Percentiles rank a stretch among this genome's conserved stretches.
Conservation (phyloP, 345 rosid genomes). For the Acer yangbiense region DNA sequence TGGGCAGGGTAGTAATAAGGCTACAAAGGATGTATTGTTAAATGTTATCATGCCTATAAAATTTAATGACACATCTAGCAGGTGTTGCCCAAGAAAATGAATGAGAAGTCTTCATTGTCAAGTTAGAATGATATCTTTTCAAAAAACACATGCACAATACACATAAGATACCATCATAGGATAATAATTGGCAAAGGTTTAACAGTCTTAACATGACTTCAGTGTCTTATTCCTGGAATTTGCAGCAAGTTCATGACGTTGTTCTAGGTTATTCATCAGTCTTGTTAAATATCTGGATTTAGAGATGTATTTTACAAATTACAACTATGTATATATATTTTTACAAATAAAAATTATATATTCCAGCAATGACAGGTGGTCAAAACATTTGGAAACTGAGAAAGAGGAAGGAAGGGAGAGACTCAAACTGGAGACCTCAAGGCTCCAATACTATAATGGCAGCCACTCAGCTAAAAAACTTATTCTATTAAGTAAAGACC, state of each 20-base stretch:
- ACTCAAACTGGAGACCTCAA: neutral
- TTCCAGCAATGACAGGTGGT: neutral
- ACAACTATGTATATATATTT: neutral
- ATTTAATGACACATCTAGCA: neutral
- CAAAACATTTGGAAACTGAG: no score
- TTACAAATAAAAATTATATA: neutral
- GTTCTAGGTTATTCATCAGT: neutral
- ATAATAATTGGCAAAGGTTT: neutral
- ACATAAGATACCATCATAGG: neutral
- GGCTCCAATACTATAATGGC: neutral
- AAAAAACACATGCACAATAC: neutral
- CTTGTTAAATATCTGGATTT: neutral
- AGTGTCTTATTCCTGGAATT: neutral
- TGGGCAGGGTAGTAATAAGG: neutral
- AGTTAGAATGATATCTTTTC: neutral
- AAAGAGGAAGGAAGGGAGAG: neutral
- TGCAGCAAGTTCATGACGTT: neutral
- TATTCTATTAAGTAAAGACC: neutral
- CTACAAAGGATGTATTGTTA: neutral
- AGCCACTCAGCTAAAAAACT: neutral
- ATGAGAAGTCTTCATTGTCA: neutral
- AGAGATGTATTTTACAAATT: neutral
- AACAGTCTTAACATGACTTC: neutral
- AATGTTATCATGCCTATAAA: neutral
- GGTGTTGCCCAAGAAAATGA: neutral